Evolutionary conservation across 331 rosid genomes (phyloP).

Genomic region (Malus hybrid): DNA sequence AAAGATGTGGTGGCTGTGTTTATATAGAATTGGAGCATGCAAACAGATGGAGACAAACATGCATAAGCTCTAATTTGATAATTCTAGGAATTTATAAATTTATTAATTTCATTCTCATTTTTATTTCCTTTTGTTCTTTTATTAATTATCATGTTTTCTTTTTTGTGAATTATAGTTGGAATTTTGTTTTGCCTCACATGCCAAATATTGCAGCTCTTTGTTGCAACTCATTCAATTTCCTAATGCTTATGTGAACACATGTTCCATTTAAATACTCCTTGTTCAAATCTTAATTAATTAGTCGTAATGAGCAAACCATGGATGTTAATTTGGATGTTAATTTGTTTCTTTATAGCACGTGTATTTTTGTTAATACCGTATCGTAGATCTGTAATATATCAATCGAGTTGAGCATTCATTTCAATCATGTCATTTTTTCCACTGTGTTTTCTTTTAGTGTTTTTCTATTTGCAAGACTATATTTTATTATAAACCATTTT

Average conservation of each 20-base stretch:
- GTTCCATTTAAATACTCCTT: neutral
- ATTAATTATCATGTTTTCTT: constrained; percentile 35
- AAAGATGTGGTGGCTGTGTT: constrained; percentile 41
- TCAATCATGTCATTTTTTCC: too few relatives aligned
- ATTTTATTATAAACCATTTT: neutral
- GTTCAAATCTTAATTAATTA: neutral
- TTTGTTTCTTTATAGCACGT: neutral
- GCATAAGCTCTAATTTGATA: neutral
- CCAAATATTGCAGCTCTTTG: constrained; percentile 18
- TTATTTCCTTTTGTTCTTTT: neutral
- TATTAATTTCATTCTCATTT: constrained; percentile 25
- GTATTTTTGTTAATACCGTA: too few relatives aligned
- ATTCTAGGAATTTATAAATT: constrained; percentile 1
- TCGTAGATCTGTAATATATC: too few relatives aligned
- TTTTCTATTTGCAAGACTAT: too few relatives aligned
- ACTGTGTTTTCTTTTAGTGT: too few relatives aligned
- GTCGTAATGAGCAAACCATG: neutral
- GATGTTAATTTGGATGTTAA: too few relatives aligned
- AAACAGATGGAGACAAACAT: neutral
- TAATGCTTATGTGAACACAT: constrained; percentile 21
- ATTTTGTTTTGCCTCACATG: constrained; percentile 22
- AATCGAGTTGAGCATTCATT: too few relatives aligned
- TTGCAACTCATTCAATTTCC: constrained; percentile 35
- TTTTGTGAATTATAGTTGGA: constrained; percentile 59
- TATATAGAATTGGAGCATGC: constrained; percentile 25